Evolutionary conservation across 352 stramenopile species (phyloP).

Genomic region (Stramenopiles sp.): DNA sequence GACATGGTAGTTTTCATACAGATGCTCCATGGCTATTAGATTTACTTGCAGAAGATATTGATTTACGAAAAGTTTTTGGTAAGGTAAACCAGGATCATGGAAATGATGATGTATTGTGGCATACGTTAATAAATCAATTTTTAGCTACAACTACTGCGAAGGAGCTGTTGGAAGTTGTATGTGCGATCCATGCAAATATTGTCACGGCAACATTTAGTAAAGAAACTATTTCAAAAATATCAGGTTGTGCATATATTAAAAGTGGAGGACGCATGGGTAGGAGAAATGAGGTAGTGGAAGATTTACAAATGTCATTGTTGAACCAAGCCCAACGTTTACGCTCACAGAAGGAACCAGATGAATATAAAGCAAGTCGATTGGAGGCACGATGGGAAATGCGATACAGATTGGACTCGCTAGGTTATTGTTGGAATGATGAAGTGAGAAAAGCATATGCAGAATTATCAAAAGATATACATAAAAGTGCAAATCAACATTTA

Average conservation of each 20-base stretch:
- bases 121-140: not conserved
- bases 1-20: not conserved
- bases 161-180: not conserved
- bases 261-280: not conserved
- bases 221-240: not conserved
- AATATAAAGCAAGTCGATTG: not conserved
- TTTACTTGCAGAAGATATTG: not conserved
- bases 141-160: not conserved
- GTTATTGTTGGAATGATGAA: not conserved
- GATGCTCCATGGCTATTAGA: not conserved
- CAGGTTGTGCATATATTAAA: not conserved
- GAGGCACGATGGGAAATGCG: not conserved
- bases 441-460: not conserved
- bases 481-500: not conserved
- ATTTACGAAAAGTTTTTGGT: not conserved
- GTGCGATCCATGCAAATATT: not conserved
- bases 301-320: not conserved
- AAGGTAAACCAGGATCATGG: not conserved
- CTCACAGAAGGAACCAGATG: not conserved
- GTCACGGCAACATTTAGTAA: not conserved
- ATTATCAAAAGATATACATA: not conserved
- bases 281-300: not conserved
- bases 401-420: not conserved
- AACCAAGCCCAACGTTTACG: not conserved
- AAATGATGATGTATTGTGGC: not conserved